phyloP scores from a whole-genome alignment of 2,329 filamentous ascomycete species.

The Trichoderma koningii region DNA sequence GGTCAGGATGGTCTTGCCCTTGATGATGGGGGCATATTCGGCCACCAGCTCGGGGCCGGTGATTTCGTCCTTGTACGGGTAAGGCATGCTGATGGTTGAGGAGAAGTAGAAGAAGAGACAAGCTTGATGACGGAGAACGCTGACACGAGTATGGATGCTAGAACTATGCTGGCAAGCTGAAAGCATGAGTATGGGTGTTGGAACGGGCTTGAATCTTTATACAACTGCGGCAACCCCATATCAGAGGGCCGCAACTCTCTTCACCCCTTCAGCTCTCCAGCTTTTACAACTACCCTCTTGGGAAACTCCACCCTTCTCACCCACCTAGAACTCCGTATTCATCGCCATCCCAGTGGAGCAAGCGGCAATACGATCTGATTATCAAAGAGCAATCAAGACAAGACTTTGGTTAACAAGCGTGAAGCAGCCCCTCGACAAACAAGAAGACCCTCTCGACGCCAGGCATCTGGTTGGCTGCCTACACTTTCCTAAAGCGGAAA shows the following conservation, averaged over 20 bases:
- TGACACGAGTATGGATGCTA: neutral
- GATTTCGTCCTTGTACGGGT: neutral
- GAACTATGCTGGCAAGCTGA: neutral
- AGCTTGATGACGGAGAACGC: neutral
- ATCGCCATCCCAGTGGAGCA: too few relatives aligned
- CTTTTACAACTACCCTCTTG: too few relatives aligned
- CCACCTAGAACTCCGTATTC: too few relatives aligned
- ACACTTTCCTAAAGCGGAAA: constrained; percentile 19
- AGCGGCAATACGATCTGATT: too few relatives aligned
- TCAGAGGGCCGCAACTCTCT: too few relatives aligned
- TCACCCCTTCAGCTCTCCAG: too few relatives aligned
- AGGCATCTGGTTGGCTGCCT: constrained; percentile 11
- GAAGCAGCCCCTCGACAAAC: too few relatives aligned
- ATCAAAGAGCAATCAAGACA: too few relatives aligned
- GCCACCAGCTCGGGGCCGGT: constrained; percentile 34
- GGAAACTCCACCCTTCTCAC: too few relatives aligned
- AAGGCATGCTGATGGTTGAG: constrained; percentile 18
- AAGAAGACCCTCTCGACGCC: neutral
- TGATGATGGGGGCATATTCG: constrained; percentile 39
- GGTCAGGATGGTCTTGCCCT: constrained; percentile 44
- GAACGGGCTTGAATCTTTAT: neutral
- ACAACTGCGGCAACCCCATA: too few relatives aligned
- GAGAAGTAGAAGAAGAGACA: neutral
- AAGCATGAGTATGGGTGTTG: too few relatives aligned
- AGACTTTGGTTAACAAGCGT: too few relatives aligned